phyloP scores from a whole-genome alignment of 768 basidiomycete species.

The Sporobolomyces phaffii region DNA sequence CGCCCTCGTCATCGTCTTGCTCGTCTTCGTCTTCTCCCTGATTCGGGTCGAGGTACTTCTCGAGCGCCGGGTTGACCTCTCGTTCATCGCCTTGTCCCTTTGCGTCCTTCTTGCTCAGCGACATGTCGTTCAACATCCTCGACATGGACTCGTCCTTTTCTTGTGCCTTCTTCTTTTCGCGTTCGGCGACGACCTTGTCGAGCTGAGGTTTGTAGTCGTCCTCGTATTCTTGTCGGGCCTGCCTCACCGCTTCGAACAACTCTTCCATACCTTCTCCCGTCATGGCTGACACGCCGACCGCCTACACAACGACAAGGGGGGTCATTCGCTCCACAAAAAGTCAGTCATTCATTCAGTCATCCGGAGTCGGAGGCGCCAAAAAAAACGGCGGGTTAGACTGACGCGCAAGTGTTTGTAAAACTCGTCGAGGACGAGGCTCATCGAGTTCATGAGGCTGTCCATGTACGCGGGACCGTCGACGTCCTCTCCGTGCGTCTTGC shows the following conservation, averaged over 20 bases:
- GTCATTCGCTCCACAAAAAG: no score
- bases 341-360: not conserved
- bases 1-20: conserved; percentile 35
- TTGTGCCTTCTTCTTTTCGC: conserved; percentile 55
- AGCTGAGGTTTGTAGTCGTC: conserved; percentile 91
- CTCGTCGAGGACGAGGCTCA: conserved; percentile 95
- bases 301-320: conserved; percentile 51
- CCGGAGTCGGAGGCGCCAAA: no score
- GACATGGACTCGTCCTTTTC: conserved; percentile 70
- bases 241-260: conserved; percentile 86
- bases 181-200: conserved; percentile 54
- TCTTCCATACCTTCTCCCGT: conserved; percentile 90
- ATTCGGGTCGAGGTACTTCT: conserved; percentile 33
- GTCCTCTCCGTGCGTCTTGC: conserved; percentile 52
- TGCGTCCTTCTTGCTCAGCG: conserved; percentile 47
- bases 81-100: not conserved
- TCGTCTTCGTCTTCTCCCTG: conserved; percentile 27
- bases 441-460: conserved; percentile 97
- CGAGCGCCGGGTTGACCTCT: conserved; percentile 18
- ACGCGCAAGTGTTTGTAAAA: conserved; percentile 96
- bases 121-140: conserved; percentile 70
- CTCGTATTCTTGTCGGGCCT: conserved; percentile 79
- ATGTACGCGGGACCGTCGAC: conserved; percentile 87
- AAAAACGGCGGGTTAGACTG: conserved; percentile 37
- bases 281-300: conserved; percentile 90